Evolutionary conservation across 1,284 basidiomycete genomes (phyloP).

Genomic region (Pascua guehoae): DNA sequence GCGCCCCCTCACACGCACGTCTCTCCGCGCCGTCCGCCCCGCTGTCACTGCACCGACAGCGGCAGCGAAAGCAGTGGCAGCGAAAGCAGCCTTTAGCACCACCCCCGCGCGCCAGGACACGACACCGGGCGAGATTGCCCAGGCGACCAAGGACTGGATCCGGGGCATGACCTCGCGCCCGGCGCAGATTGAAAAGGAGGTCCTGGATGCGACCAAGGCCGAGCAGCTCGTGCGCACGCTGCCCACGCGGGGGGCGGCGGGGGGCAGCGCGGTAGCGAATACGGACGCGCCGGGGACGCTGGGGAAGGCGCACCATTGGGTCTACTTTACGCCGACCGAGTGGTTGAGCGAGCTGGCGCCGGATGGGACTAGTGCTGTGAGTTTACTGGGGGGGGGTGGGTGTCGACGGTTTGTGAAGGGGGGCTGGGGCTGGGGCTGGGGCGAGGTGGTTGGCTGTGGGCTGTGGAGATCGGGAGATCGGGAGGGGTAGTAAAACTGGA

Average conservation of each 20-base stretch:
- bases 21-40: no score
- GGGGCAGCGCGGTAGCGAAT: constrained; percentile 30
- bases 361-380: constrained; percentile 61
- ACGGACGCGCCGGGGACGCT: constrained; percentile 33
- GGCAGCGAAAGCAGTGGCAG: no score
- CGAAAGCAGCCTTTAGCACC: no score
- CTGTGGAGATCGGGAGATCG: not conserved
- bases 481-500: no score
- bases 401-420: not conserved
- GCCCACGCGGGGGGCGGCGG: constrained; percentile 56
- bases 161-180: constrained; percentile 18
- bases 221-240: constrained; percentile 53
- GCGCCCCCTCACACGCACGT: no score
- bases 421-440: not conserved
- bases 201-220: constrained; percentile 21
- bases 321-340: constrained; percentile 67
- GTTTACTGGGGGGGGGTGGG: constrained; percentile 29
- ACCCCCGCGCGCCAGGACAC: no score
- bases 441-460: not conserved
- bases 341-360: constrained; percentile 59
- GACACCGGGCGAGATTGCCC: no score
- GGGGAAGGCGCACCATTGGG: constrained; percentile 65
- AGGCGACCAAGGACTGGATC: constrained; percentile 21
- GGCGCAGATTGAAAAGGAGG: constrained; percentile 13
- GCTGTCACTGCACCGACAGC: no score